Conservation (phyloP, 768 basidiomycete genomes). For the Gelatoporia subvermispora region DNA sequence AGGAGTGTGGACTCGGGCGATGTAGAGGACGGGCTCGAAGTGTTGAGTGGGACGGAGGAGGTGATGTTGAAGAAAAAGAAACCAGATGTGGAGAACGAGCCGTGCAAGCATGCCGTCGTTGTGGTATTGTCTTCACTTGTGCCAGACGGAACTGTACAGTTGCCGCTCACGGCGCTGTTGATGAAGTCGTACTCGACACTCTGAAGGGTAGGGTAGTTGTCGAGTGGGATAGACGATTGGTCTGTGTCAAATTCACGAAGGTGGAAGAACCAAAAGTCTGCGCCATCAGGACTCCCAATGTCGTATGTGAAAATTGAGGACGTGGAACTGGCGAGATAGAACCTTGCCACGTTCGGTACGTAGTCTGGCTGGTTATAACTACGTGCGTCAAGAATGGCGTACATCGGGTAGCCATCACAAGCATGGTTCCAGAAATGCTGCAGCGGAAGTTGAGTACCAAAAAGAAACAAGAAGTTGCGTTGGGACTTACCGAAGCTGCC, state of each 20-base stretch:
- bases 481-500: conserved; percentile 4
- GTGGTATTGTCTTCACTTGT: not conserved
- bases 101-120: conserved; percentile 6
- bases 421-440: conserved; percentile 11
- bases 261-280: conserved; percentile 8
- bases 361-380: conserved; percentile 6
- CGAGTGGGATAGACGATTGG: conserved; percentile 5
- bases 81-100: conserved; percentile 5
- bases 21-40: not conserved
- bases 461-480: not conserved
- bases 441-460: not conserved
- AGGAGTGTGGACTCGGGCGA: not conserved
- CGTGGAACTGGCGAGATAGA: conserved; percentile 3
- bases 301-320: conserved; percentile 9
- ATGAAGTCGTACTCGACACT: conserved; percentile 8
- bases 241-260: conserved; percentile 6
- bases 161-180: conserved; percentile 4
- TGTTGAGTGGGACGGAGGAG: conserved; percentile 13
- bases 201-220: conserved; percentile 10
- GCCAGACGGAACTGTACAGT: conserved; percentile 8
- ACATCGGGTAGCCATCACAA: conserved; percentile 13
- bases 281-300: conserved; percentile 6
- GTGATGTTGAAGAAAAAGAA: conserved; percentile 11
- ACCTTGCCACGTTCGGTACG: conserved; percentile 10
- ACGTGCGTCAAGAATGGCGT: conserved; percentile 10